Conservation (phyloP, 495 filamentous ascomycete species). For the Achaetomiella virescens region DNA sequence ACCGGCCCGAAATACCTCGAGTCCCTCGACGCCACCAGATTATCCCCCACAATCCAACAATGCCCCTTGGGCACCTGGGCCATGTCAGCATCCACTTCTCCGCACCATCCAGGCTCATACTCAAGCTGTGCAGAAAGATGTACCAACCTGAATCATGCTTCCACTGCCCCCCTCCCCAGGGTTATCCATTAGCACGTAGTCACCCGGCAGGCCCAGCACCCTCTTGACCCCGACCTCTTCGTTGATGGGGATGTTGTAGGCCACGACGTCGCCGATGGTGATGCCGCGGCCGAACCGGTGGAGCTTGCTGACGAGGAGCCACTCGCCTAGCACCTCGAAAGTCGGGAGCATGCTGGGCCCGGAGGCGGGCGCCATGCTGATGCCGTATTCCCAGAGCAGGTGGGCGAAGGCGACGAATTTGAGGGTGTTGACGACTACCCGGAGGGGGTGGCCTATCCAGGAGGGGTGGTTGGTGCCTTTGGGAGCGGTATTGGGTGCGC, state of each 20-base stretch:
- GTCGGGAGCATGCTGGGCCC: constrained; percentile 83
- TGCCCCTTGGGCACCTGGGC: constrained; percentile 78
- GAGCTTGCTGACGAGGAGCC: constrained; percentile 56
- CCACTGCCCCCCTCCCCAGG: constrained; percentile 32
- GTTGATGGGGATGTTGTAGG: constrained; percentile 66
- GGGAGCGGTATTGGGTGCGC: constrained; percentile 9
- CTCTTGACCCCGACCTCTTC: constrained; percentile 67
- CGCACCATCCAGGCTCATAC: background rate
- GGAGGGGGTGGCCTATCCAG: constrained; percentile 34
- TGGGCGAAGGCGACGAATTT: constrained; percentile 50
- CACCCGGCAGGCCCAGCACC: constrained; percentile 79
- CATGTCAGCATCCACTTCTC: background rate
- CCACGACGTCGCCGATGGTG: constrained; percentile 77
- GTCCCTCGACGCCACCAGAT: constrained; percentile 74
- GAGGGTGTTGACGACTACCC: constrained; percentile 27
- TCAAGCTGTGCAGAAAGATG: background rate
- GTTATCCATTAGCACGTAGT: constrained; percentile 74
- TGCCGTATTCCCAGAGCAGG: constrained; percentile 51
- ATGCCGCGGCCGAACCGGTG: constrained; percentile 64
- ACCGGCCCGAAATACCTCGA: constrained; percentile 80
- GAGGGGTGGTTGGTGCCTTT: background rate
- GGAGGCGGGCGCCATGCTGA: constrained; percentile 44
- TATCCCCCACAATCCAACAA: constrained; percentile 84
- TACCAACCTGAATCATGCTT: constrained; percentile 71
- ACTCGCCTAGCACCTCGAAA: constrained; percentile 57